Base-by-base conservation (phyloP, 768 basidiomycete genomes). In the Tremella mesenterica region DNA sequence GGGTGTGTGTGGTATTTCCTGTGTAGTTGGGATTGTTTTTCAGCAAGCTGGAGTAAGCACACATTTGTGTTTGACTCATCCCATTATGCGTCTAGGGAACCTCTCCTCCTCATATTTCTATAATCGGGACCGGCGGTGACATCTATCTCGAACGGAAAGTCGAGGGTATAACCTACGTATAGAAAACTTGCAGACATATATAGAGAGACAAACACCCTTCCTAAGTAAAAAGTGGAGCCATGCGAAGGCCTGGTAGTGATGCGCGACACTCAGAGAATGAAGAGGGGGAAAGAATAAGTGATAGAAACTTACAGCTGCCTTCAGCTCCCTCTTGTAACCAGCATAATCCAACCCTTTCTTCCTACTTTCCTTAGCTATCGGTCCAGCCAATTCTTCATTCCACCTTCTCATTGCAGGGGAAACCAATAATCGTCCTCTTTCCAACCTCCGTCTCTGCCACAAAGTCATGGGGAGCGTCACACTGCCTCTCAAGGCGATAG, bases 391-490 rank as follows among this genome's bases (percentile, higher is more conserved):
- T 21, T 33, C 18, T 13, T 38, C 58, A 52, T 72, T 73, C 38
- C 61, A 46, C n/a, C 36, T 33, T 48, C 60, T 59, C 50, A 75
- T 58, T 26, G 60, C 54, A 1, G 75, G 75, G 14, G 56, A 31
- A 10, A 75, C 74, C 8, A 69, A 33, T 26, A 67, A 64, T n/a
- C 55, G 49, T 2, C 66, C 60, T 29, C 61, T 45, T 13, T 56
- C 38, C 6, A 64, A 57, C 14, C 73, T 48, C 13, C 46, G 26
- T 9, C 73, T 54, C 47, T 74, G 70, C 75, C 75, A 76, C 10
- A 73, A 26, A 6, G 69, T 67, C 30, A 69, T 47, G 1, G 75
- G 75, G 1, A 76, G 55, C 3, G 75, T 75, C 13, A 70, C 58
- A 3, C 53, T 36, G 1, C 67, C 50, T 6, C 75, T 61, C 18